Evolutionary conservation across 1,284 basidiomycete genomes (phyloP).

Genomic region (Malassezia brasiliensis): DNA sequence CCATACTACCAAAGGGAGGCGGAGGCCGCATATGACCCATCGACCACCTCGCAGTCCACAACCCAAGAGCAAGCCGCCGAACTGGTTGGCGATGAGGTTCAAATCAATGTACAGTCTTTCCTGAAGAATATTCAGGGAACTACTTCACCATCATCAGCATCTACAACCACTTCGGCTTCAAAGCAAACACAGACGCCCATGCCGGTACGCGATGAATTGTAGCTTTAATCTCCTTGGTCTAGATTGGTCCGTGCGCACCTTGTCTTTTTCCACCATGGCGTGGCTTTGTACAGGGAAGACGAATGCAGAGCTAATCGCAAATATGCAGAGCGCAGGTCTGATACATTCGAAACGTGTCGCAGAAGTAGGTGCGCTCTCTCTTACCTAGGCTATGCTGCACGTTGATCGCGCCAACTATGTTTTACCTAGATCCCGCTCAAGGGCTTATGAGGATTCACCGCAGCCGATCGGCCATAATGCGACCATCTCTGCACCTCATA

Average conservation of each 20-base stretch:
- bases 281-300: constrained; percentile 65
- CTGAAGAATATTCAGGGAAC: too few relatives aligned
- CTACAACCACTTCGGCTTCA: too few relatives aligned
- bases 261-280: constrained; percentile 55
- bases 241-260: too few relatives aligned
- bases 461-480: constrained; percentile 72
- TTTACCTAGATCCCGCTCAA: constrained; percentile 13
- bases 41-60: too few relatives aligned
- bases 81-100: too few relatives aligned
- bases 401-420: constrained; percentile 57
- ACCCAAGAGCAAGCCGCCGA: too few relatives aligned
- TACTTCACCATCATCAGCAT: too few relatives aligned
- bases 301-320: constrained; percentile 63
- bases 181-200: too few relatives aligned
- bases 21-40: too few relatives aligned
- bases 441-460: constrained; percentile 66
- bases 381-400: constrained; percentile 21
- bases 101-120: too few relatives aligned
- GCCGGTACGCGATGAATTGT: not conserved
- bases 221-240: not conserved
- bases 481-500: constrained; percentile 83
- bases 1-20: too few relatives aligned
- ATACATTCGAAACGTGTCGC: constrained; percentile 48
- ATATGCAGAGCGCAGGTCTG: constrained; percentile 57
- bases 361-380: constrained; percentile 5